Evolutionary conservation across 345 rosid species (phyloP), one percentile per base, ranked within the genome.

Genomic region (Garcia nutans): DNA sequence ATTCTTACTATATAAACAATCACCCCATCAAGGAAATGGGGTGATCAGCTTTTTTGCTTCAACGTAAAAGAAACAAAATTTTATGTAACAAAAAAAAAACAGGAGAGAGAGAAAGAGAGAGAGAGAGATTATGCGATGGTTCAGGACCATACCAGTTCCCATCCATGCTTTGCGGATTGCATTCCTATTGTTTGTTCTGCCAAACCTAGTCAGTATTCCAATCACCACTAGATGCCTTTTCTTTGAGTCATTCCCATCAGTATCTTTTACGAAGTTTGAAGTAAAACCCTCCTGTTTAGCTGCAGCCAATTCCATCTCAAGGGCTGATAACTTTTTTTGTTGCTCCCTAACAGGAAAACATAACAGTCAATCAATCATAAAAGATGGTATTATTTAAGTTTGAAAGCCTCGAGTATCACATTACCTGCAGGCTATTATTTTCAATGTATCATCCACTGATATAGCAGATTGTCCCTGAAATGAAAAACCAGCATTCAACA

Each of bases 111-210:
- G 13, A 22, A 44, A 57, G 37, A n/a, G 17, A 11, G 13, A 47
- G 50, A 47, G 15, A 47, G 12, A 67, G 22, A 49, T 16, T 37
- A 66, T 19, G 65, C 47, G 55, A 67, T 7, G 19, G 33, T 41
- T 33, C 1, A 19, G 23, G 5, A 58, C 24, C 52, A 24, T 65
- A 80, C 83, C 83, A 33, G 76, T 80, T 66, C 77, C 83, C 79
- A 80, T 80, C 83, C 83, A 80, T 4, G 83, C 83, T 54, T 72
- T 76, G n/a, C 79, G 83, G 57, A 80, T 52, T 17, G 83, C 83
- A 61, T 80, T 67, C 67, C 83, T 72, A 41, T 76, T 76, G 63
- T 80, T 80, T 59, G 52, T 80, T 65, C 71, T 50, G 52, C 79
- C 76, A 65, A 76, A 76, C 23, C 62, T 68, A 58, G 83, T 80